Percentiles rank a stretch among this genome's conserved stretches.
Evolutionary conservation across 2,329 filamentous ascomycete genomes (phyloP).

Genomic region (Dactylonectria macrodidyma): DNA sequence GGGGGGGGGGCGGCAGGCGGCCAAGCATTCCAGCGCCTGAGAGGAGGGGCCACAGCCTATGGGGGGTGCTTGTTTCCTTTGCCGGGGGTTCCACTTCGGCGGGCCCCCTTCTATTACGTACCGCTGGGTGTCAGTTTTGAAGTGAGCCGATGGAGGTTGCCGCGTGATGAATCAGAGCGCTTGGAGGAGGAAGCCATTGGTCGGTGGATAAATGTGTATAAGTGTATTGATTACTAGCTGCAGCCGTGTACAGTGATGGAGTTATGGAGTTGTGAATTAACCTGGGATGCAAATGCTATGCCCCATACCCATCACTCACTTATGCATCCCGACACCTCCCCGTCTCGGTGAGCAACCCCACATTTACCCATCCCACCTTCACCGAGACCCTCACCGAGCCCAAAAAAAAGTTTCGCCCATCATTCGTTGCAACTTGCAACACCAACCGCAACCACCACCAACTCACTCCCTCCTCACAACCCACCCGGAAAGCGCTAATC

Average conservation of each 20-base stretch:
- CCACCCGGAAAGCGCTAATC: slow-evolving; percentile 22
- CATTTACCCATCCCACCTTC: slow-evolving; percentile 40
- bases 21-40: too few species aligned
- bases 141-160: not conserved
- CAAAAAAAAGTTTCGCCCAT: slow-evolving; percentile 47
- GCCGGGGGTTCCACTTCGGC: too few species aligned
- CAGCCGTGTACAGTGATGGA: too few species aligned
- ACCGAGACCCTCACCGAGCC: slow-evolving; percentile 35
- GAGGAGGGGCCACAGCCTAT: too few species aligned
- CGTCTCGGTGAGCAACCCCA: slow-evolving; percentile 37
- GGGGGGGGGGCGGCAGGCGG: slow-evolving; percentile 4
- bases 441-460: slow-evolving; percentile 30
- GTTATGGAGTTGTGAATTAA: too few species aligned
- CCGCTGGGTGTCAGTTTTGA: too few species aligned
- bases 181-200: not conserved
- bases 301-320: not conserved
- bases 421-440: slow-evolving; percentile 35
- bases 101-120: too few species aligned
- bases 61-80: too few species aligned
- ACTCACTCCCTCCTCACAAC: slow-evolving; percentile 15
- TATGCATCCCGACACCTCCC: not conserved
- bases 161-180: not conserved
- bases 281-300: not conserved
- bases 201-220: too few species aligned
- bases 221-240: too few species aligned